phyloP scores from a whole-genome alignment of 2,329 filamentous ascomycete genomes.

The Paraphoma sp. region DNA sequence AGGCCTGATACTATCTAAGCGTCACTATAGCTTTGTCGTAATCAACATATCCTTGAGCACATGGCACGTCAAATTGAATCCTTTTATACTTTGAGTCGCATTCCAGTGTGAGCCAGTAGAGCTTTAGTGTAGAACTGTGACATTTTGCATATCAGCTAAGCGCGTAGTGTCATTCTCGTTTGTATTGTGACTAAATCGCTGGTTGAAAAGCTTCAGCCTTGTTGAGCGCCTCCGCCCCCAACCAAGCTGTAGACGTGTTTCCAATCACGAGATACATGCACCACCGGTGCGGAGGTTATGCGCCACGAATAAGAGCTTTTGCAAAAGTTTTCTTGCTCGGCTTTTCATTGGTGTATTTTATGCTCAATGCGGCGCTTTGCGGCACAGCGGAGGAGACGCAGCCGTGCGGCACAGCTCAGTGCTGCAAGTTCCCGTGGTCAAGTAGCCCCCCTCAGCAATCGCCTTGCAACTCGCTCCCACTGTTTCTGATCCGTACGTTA shows the following conservation, averaged over 20 bases:
- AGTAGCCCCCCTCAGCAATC: neutral
- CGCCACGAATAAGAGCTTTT: constrained; percentile 13
- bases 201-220: neutral
- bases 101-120: no score
- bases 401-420: constrained; percentile 2
- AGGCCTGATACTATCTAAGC: constrained; percentile 15
- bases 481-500: neutral
- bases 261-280: neutral
- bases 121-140: no score
- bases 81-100: no score
- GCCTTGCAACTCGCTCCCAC: neutral
- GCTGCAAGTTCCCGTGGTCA: neutral
- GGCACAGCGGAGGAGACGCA: neutral
- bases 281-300: neutral
- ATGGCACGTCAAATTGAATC: no score
- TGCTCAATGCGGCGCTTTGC: constrained; percentile 2
- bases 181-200: no score
- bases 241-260: constrained; percentile 3
- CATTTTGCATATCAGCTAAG: no score
- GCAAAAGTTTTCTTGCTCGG: neutral
- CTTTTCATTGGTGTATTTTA: constrained; percentile 1
- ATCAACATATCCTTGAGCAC: no score
- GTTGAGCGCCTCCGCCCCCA: constrained; percentile 9
- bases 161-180: no score
- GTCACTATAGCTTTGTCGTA: no score